Base-by-base conservation (phyloP, 495 filamentous ascomycete species). In the Oidiodendron maius region DNA sequence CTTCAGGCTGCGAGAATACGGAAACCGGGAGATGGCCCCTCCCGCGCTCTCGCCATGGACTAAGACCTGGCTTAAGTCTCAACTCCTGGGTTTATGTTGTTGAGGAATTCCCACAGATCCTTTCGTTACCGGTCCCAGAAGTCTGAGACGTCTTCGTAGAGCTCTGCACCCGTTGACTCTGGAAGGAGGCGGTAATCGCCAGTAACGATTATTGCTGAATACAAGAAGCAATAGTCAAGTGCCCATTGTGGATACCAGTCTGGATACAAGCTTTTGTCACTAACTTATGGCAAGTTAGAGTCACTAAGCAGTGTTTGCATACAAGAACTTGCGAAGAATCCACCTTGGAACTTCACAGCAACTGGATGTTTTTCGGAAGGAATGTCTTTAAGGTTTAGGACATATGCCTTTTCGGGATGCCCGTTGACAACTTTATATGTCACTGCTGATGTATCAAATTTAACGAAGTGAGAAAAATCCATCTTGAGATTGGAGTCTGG, bases 181-280 rank as follows among this genome's bases (percentile, higher is more conserved):
- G 76, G 75, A 8, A 75, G 28, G 17, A 81, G 66, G 10, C 74
- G 74, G 64, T 81, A 76, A 60, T 78, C 70, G 9, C 66, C 59
- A 1, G 64, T 54, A 10, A 74, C 52, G 20, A 72, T 67, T 6
- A 75, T 62, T 15, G 74, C 74, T 25, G 18, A 35, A n/a, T 56
- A 25, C 2, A n/a, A n/a, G 8, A 56, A 10, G 38, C n/a, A 18
- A 18, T 51, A 56, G 18, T 51, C 47, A 0, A 56, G 15, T 20
- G 32, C 15, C 53, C 53, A 56, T 40, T 47, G 41, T 16, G 43
- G 20, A 15, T 36, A 56, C 44, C 48, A 56, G 2, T 47, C 42
- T 0, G 49, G 22, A 26, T 43, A 56, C 4, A 52, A 15, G 17
- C 16, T 10, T 10, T 24, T 18, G 3, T 49, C 53, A 41, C 40